A percentile compares a stretch with the other conserved stretches of the same genome.
Evolutionary conservation across 805 yeast species (phyloP).

Genomic region (Lipomyces yamanashiensis): DNA sequence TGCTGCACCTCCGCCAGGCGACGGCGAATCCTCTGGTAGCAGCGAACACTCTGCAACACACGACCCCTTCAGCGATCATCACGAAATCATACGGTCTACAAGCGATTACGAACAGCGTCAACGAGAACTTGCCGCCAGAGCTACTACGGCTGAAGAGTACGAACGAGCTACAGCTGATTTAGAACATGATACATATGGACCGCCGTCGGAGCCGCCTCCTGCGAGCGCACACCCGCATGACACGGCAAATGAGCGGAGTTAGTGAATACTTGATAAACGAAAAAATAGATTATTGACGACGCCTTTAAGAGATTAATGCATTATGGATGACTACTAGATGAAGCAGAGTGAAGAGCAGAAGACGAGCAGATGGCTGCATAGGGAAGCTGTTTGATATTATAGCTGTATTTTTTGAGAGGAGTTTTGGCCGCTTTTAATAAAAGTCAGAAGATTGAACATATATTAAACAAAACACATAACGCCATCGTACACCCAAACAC

Average conservation of each 20-base stretch:
- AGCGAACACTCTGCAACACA: conserved; percentile 6
- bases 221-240: neutral
- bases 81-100: neutral
- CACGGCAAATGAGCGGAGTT: neutral
- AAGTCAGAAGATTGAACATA: neutral
- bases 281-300: neutral
- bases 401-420: neutral
- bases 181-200: neutral
- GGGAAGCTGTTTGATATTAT: neutral
- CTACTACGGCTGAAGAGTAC: conserved; percentile 11
- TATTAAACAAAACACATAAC: neutral
- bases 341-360: neutral
- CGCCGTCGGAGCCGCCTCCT: conserved; percentile 8
- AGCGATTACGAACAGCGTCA: neutral
- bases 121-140: neutral
- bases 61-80: conserved; percentile 5
- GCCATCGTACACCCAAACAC: neutral
- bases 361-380: neutral
- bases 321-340: neutral
- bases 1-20: conserved; percentile 1
- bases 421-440: neutral
- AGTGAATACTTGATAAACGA: neutral
- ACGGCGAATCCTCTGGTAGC: conserved; percentile 2
- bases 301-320: neutral
- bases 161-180: conserved; percentile 1